Base-by-base conservation (phyloP, 2,329 filamentous ascomycete species). In the Apiospora kogelbergensis region DNA sequence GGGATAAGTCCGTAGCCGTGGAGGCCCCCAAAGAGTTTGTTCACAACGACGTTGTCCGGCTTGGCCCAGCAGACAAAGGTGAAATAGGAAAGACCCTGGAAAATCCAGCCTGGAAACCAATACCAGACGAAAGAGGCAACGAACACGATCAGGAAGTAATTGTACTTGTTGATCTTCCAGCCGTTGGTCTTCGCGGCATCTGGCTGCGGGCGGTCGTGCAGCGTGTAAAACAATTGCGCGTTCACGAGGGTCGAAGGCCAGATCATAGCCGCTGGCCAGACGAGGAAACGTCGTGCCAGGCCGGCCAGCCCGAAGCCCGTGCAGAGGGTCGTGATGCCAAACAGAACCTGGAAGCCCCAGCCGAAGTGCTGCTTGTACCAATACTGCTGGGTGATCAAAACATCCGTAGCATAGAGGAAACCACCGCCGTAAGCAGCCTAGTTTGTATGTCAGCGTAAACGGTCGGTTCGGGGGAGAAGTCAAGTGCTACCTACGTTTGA, bases 341-440 rank as follows among this genome's bases (percentile, higher is more conserved):
- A 77, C 0, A 86, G 76, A 2, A 86, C 73, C 57, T 85, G 81
- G 69, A 85, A 87, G 0, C 83, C 84, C 72, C 83, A 84, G 11
- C 84, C 80, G 0, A 84, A 77, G 5, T 84, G 42, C 74, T 90
- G 86, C 37, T 84, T 81, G 71, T 90, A 90, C 73, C 86, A 90
- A 72, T 89, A 75, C 69, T 84, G 80, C 74, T 88, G 86, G 13
- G 85, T 84, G 71, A 80, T 83, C 76, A 83, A 84, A 30, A 84
- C 82, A 69, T 84, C 82, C 0, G 85, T 88, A 13, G 86, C 85
- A 75, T 88, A 89, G n/a, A 89, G 77, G 20, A 70, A 88, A 88
- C 7, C 79, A 63, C 83, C 79, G 68, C 81, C 71, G 65, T 80
- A 81, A 26, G 87, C 86, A 72, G 86, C 80, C 83, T 0, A 81